Conservation (phyloP, 148 eudicot species). For the Rhododendron henanense region DNA sequence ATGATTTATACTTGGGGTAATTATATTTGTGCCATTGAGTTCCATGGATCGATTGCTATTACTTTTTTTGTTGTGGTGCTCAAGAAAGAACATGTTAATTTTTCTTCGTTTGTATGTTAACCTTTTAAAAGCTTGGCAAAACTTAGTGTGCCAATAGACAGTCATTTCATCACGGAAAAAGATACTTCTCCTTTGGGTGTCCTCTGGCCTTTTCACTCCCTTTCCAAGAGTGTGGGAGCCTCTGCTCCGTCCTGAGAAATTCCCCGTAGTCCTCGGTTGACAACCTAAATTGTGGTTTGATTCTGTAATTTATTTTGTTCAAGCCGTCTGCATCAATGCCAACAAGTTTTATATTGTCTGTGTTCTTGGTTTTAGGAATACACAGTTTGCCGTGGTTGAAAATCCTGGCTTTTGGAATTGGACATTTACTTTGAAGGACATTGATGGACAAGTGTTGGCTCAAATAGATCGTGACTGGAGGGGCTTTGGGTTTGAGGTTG, state of each 20-base stretch:
- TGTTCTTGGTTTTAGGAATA: conserved; percentile 40
- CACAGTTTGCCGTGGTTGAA: conserved; percentile 94
- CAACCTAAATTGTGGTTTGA: neutral
- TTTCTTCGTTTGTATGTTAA: neutral
- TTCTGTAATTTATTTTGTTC: neutral
- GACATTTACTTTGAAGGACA: conserved; percentile 93
- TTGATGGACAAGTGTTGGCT: conserved; percentile 74
- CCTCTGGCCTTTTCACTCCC: neutral
- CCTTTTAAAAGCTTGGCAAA: neutral
- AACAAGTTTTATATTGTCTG: neutral
- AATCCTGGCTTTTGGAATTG: conserved; percentile 96
- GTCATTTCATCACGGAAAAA: neutral
- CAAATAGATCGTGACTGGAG: conserved; percentile 97
- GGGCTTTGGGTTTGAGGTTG: conserved; percentile 97
- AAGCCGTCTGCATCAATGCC: neutral
- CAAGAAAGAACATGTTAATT: neutral
- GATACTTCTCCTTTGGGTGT: neutral
- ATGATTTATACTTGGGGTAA: conserved; percentile 97
- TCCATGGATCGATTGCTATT: neutral
- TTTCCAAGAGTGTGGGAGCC: neutral
- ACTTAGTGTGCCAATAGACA: neutral
- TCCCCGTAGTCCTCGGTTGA: neutral
- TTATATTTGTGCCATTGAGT: neutral
- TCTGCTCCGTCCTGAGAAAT: neutral
- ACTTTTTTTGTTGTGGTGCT: neutral